These are phyloP conservation scores for Gryganskiella cystojenkinii DNA, from an alignment of 192 early-diverging fungal species.

Conservation along the genomic window DNA sequence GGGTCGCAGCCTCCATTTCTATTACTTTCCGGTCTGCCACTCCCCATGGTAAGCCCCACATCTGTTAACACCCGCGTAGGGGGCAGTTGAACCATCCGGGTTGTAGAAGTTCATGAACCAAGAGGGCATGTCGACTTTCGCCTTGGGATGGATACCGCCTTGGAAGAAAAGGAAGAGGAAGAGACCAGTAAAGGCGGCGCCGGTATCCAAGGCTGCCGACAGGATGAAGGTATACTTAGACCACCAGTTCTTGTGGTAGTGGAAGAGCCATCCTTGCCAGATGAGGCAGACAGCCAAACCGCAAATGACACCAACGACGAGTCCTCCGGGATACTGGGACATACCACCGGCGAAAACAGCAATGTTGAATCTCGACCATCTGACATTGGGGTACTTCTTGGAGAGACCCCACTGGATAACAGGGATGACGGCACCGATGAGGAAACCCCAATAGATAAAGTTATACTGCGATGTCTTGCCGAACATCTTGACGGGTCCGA, in stretches of 20 bases:
- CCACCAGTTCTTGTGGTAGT: constrained; percentile 63
- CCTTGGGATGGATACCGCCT: constrained; percentile 27
- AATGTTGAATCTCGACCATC: constrained; percentile 57
- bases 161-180: constrained; percentile 56
- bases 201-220: constrained; percentile 69
- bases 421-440: constrained; percentile 64
- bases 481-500: constrained; percentile 74
- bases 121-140: background rate
- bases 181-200: constrained; percentile 56
- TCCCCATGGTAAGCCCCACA: constrained; percentile 2
- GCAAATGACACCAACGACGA: constrained; percentile 58
- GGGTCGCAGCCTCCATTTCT: constrained; percentile 11
- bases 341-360: constrained; percentile 59
- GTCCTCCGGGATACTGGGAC: constrained; percentile 59
- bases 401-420: constrained; percentile 62
- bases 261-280: constrained; percentile 60
- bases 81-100: constrained; percentile 1
- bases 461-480: constrained; percentile 39
- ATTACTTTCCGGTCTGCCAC: constrained; percentile 13
- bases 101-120: constrained; percentile 12
- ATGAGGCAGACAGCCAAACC: constrained; percentile 51
- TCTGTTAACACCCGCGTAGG: constrained; percentile 10
- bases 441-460: constrained; percentile 52
- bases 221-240: constrained; percentile 72
- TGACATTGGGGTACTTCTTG: constrained; percentile 57